Percentiles rank a stretch among this genome's conserved stretches.
Conservation (phyloP, 257 asterid genomes). For the Oldenlandia corymbosa region DNA sequence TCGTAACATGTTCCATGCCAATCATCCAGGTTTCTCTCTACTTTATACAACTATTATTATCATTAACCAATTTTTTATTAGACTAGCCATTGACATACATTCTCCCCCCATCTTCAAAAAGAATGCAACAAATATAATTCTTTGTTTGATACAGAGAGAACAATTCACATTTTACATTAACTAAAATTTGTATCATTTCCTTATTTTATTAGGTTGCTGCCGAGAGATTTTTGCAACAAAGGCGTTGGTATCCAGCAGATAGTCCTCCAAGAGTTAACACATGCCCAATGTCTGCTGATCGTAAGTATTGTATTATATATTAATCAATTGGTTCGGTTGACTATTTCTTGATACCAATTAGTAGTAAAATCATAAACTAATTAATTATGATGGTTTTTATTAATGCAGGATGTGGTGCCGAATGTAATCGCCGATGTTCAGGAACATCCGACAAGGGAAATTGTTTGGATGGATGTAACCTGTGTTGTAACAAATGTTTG, state of each 20-base stretch:
- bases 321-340: no score
- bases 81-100: background rate
- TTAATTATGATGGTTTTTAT: background rate
- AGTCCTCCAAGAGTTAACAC: slow-evolving; percentile 17
- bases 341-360: background rate
- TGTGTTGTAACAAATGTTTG: slow-evolving; percentile 14
- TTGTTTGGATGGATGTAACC: slow-evolving; percentile 18
- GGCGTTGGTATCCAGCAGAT: background rate
- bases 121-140: no score
- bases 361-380: background rate
- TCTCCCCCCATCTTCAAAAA: no score
- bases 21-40: background rate
- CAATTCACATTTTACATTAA: no score
- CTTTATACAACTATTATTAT: no score
- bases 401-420: slow-evolving; percentile 14
- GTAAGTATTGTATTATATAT: no score
- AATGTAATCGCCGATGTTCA: slow-evolving; percentile 19
- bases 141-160: background rate
- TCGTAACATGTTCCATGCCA: background rate
- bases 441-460: slow-evolving; percentile 5
- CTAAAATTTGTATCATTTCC: no score
- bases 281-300: slow-evolving; percentile 4
- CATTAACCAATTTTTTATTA: background rate
- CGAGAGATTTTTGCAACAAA: background rate
- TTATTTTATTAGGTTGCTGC: background rate